Evolutionary conservation across 495 filamentous ascomycete genomes (phyloP), one percentile per base, ranked within the genome.

Genomic region (Penicillium bovifimosum): DNA sequence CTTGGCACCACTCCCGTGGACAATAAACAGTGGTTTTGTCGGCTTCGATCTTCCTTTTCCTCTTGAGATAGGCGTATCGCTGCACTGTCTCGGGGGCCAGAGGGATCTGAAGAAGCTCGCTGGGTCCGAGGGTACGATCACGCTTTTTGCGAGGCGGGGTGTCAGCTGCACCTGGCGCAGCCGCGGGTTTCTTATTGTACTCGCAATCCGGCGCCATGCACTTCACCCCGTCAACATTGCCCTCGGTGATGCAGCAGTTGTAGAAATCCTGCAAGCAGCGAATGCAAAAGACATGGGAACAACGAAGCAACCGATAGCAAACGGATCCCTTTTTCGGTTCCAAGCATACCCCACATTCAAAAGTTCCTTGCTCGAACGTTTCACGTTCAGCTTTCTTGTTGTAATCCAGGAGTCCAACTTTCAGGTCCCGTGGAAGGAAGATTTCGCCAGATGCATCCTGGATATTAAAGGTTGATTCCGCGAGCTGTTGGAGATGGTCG

Each of bases 1-100:
- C 90, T 64, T 95, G 90, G 62, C 93, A 98, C 92, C 92, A 98
- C 55, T 82, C 75, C 1, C 93, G 81, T 3, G 93, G 93, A 60
- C 93, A 98, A 64, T 93, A 96, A n/a, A 96, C 79, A 0, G 91
- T 96, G 40, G 82, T 86, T 55, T 87, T 91, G 58, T 98, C 91
- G 0, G 89, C 84, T 64, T 96, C 93, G 8, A 96, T 78, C 56
- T 89, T 85, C 47, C 84, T 87, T 70, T 97, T 98, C 55, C 92
- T 87, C 69, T 95, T 96, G 29, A 98, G 71, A 26, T 80, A 82
- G 6, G 91, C 87, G 59, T 93, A 98, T 39, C 93, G 87, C 55
- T 88, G 85, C 11, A 96, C 89, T 5, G 71, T 79, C 17, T 87
- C 85, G 39, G 82, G 72, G 11, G 83, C 75, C 4, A 97, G 64